phyloP scores from a whole-genome alignment of 2,329 filamentous ascomycete genomes.

The Intubia oerlemansii region DNA sequence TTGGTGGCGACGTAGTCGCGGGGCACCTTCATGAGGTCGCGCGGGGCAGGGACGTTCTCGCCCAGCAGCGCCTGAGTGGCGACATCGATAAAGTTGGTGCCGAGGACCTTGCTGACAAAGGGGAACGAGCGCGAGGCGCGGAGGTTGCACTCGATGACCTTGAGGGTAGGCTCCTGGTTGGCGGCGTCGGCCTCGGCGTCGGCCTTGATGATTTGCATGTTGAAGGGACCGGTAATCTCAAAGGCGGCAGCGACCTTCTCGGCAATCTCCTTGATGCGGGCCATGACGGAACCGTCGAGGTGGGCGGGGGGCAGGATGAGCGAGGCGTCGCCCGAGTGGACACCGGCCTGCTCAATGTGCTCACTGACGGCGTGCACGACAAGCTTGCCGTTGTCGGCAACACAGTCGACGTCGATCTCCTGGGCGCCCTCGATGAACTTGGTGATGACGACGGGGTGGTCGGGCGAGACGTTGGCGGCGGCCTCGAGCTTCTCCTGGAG shows the following conservation, averaged over 20 bases:
- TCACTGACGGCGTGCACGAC: constrained; percentile 84
- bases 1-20: constrained; percentile 91
- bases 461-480: constrained; percentile 75
- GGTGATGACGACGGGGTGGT: constrained; percentile 94
- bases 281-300: constrained; percentile 58
- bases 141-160: constrained; percentile 98
- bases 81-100: constrained; percentile 87
- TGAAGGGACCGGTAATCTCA: constrained; percentile 96
- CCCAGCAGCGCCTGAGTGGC: constrained; percentile 83
- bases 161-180: constrained; percentile 62
- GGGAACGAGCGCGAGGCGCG: constrained; percentile 91
- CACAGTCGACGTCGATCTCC: constrained; percentile 92
- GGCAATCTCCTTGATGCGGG: constrained; percentile 84
- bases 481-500: constrained; percentile 89
- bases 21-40: constrained; percentile 74
- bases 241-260: constrained; percentile 92
- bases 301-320: constrained; percentile 72
- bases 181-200: constrained; percentile 74
- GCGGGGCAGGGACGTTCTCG: constrained; percentile 54
- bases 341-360: constrained; percentile 91
- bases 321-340: constrained; percentile 94
- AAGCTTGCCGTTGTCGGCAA: constrained; percentile 68
- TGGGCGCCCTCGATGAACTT: constrained; percentile 95
- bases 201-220: constrained; percentile 99
- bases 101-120: constrained; percentile 97